A percentile compares a stretch with the other conserved stretches of the same genome.
phyloP scores from a whole-genome alignment of 768 basidiomycete genomes.

The Tubosaeta sp. region DNA sequence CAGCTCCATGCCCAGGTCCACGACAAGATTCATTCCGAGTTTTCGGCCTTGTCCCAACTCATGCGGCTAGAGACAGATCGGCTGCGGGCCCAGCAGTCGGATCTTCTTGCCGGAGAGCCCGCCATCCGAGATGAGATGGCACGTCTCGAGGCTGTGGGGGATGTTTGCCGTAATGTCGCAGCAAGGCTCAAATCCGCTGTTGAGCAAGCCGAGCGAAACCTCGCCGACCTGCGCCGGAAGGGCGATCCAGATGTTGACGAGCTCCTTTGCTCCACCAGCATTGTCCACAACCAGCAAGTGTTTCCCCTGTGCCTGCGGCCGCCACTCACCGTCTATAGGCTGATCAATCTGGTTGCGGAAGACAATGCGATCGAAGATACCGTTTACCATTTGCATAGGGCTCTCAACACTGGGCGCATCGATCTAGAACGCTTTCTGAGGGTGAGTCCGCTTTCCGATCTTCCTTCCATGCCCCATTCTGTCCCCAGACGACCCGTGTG shows the following conservation, averaged over 20 bases:
- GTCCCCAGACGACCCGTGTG: slow-evolving; percentile 67
- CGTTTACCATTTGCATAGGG: slow-evolving; percentile 93
- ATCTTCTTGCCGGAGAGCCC: slow-evolving; percentile 86
- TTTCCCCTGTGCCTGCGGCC: background rate
- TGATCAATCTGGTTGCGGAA: slow-evolving; percentile 97
- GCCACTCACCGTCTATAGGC: slow-evolving; percentile 45
- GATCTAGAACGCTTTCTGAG: slow-evolving; percentile 94
- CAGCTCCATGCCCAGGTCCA: slow-evolving; percentile 75
- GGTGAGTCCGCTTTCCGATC: slow-evolving; percentile 44
- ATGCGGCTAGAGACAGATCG: slow-evolving; percentile 66
- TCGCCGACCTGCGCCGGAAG: slow-evolving; percentile 73
- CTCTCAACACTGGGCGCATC: slow-evolving; percentile 84
- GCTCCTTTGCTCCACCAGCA: slow-evolving; percentile 90
- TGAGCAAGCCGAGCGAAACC: slow-evolving; percentile 62
- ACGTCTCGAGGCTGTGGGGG: slow-evolving; percentile 85
- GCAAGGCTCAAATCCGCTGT: slow-evolving; percentile 62
- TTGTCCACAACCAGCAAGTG: slow-evolving; percentile 91
- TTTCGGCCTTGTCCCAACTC: slow-evolving; percentile 64
- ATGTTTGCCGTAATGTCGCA: slow-evolving; percentile 82
- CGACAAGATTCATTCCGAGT: slow-evolving; percentile 65
- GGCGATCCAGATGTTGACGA: slow-evolving; percentile 96
- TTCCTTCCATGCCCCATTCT: slow-evolving; percentile 14
- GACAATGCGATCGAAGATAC: slow-evolving; percentile 99
- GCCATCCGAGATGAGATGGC: slow-evolving; percentile 97
- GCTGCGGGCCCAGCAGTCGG: slow-evolving; percentile 74